phyloP scores from a whole-genome alignment of 2,329 filamentous ascomycete species.

The Lecanosticta acicola region DNA sequence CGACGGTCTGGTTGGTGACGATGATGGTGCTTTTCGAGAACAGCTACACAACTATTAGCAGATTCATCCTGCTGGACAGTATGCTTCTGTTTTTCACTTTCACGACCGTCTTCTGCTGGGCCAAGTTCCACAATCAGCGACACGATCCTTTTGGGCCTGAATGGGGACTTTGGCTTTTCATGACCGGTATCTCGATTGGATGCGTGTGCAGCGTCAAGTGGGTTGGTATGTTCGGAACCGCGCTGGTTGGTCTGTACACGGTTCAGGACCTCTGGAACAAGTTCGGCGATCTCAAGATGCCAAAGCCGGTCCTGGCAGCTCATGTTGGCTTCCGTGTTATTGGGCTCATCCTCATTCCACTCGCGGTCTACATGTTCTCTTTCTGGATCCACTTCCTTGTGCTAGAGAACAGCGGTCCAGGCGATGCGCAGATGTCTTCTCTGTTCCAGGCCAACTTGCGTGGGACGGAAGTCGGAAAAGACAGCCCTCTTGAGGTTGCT shows the following conservation, averaged over 20 bases:
- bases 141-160: conserved; percentile 79
- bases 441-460: conserved; percentile 95
- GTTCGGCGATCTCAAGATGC: conserved; percentile 91
- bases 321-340: conserved; percentile 76
- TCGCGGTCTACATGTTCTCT: conserved; percentile 89
- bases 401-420: conserved; percentile 86
- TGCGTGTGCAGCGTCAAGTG: conserved; percentile 99
- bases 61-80: conserved; percentile 95
- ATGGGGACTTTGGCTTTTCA: conserved; percentile 91
- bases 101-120: conserved; percentile 93
- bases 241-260: conserved; percentile 91
- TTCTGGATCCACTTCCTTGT: conserved; percentile 94
- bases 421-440: conserved; percentile 99
- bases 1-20: conserved; percentile 89
- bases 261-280: conserved; percentile 97
- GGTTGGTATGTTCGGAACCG: conserved; percentile 92
- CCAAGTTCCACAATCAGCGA: conserved; percentile 87
- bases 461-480: conserved; percentile 88
- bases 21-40: conserved; percentile 98
- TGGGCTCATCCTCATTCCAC: conserved; percentile 80
- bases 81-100: conserved; percentile 99
- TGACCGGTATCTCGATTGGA: conserved; percentile 92
- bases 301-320: conserved; percentile 65
- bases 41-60: conserved; percentile 97
- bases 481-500: conserved; percentile 89